Evolutionary conservation across 495 filamentous ascomycete species (phyloP).

Genomic region (Hyaloscypha finlandica): DNA sequence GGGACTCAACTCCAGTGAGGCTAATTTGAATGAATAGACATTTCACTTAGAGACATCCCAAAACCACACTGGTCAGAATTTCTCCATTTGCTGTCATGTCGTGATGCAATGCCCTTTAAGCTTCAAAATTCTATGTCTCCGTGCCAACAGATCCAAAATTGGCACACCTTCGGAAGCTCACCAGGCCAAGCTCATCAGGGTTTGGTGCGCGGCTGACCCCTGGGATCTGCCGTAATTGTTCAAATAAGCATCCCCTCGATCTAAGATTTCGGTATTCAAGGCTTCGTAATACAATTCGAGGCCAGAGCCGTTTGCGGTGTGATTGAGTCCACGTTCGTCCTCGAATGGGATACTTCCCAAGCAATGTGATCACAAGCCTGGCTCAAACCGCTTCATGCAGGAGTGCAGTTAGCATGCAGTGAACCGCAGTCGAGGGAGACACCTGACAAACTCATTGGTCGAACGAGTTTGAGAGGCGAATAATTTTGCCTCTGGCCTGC

Average conservation of each 20-base stretch:
- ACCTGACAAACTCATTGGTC: not conserved
- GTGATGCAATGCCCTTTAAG: no score
- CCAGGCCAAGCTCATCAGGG: not conserved
- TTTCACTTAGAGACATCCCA: no score
- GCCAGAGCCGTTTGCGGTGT: not conserved
- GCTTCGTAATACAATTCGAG: not conserved
- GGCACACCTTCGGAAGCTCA: not conserved
- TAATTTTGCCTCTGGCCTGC: constrained; percentile 7
- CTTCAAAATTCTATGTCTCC: no score
- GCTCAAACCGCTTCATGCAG: constrained; percentile 6
- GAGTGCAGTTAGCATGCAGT: constrained; percentile 3
- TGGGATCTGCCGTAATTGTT: not conserved
- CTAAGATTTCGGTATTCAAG: not conserved
- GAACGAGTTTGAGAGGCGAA: constrained; percentile 7
- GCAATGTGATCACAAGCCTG: constrained; percentile 9
- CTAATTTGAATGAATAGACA: no score
- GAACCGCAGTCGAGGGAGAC: constrained; percentile 12
- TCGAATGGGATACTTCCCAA: constrained; percentile 4
- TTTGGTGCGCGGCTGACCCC: not conserved
- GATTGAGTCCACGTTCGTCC: not conserved
- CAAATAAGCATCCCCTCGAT: not conserved
- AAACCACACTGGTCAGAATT: no score
- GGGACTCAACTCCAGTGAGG: no score
- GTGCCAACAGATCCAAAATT: not conserved
- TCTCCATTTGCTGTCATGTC: no score